Conservation (phyloP, 1,139 yeast species). For the Geotrichum europaeum region DNA sequence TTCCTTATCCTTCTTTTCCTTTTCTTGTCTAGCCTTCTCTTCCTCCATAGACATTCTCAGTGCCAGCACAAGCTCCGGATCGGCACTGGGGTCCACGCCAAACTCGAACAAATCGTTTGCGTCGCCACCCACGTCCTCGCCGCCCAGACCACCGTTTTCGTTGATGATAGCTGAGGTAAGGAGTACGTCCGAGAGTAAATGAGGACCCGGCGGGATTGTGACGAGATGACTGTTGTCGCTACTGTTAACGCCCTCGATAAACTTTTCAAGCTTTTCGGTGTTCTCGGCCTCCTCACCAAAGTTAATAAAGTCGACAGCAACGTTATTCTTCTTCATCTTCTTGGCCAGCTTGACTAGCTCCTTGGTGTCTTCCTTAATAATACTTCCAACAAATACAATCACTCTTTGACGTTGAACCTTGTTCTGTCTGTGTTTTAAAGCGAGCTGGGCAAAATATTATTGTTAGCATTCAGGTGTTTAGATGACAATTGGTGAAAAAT, state of each 20-base stretch:
- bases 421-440: slow-evolving; percentile 92
- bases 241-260: slow-evolving; percentile 66
- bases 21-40: slow-evolving; percentile 71
- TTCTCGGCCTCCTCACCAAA: slow-evolving; percentile 86
- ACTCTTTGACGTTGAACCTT: slow-evolving; percentile 89
- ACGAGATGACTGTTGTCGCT: slow-evolving; percentile 79
- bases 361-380: slow-evolving; percentile 62
- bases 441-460: slow-evolving; percentile 40
- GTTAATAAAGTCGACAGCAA: slow-evolving; percentile 84
- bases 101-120: slow-evolving; percentile 50
- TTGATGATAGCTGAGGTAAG: slow-evolving; percentile 63
- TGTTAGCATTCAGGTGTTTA: slow-evolving; percentile 2
- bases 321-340: slow-evolving; percentile 86
- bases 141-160: slow-evolving; percentile 45
- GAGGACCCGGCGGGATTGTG: slow-evolving; percentile 84
- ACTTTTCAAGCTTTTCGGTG: slow-evolving; percentile 73
- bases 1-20: slow-evolving; percentile 34
- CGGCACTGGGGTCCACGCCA: slow-evolving; percentile 84
- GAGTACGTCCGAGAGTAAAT: slow-evolving; percentile 66
- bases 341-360: slow-evolving; percentile 82
- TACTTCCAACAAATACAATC: slow-evolving; percentile 84
- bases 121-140: slow-evolving; percentile 40
- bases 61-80: slow-evolving; percentile 95
- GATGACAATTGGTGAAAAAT: neutral
- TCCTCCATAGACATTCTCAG: slow-evolving; percentile 79